Base-by-base conservation (phyloP, 1,284 basidiomycete genomes). In the Fomes fomentarius region DNA sequence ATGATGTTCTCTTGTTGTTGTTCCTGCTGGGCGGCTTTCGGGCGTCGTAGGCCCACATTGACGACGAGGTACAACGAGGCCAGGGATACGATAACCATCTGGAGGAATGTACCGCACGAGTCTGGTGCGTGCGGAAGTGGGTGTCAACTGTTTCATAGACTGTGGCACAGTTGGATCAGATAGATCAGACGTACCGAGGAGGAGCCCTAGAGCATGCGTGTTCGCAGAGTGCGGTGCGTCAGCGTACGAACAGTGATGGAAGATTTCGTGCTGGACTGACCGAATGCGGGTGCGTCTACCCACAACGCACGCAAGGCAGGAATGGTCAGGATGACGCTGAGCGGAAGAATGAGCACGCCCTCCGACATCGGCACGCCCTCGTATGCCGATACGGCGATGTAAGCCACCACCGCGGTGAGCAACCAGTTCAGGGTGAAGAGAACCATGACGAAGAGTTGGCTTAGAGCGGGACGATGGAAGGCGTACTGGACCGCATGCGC, bases 281-380 rank as follows among this genome's bases (percentile, higher is more conserved):
- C 61, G 31, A 61, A 61, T 8, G 45, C 48, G 17, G 63, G 63
- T 2, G 61, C 59, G 35, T 56, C 63, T 17, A 60, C 52, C 55
- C 52, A 64, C 15, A 63, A 38, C n/a, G 53, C 57, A 26, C 63
- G 47, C 33, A 61, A 46, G 6, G 57, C 57, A 10, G 61, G 59
- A 25, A 63, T 63, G n/a, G 59, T 61, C 35, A 61, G 44, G 45
- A 61, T 52, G 47, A 61, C 61, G 38, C 52, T 56, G 46, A 61
- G 30, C 5, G 62, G 62, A 14, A 57, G 50, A 19, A 63, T 42
- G 24, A 63, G 52, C 22, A 63, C 60, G 31, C 54, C 55, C 41
- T 61, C 62, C 12, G 49, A 45, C 33, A 63, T 45, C 10, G 56
- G 48, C 15, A 54, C 34, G 9, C 57, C 58, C 26, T 56, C 58